These are phyloP conservation scores for Camelina neglecta DNA, from an alignment of 345 rosid genomes.

Conservation along the genomic window DNA sequence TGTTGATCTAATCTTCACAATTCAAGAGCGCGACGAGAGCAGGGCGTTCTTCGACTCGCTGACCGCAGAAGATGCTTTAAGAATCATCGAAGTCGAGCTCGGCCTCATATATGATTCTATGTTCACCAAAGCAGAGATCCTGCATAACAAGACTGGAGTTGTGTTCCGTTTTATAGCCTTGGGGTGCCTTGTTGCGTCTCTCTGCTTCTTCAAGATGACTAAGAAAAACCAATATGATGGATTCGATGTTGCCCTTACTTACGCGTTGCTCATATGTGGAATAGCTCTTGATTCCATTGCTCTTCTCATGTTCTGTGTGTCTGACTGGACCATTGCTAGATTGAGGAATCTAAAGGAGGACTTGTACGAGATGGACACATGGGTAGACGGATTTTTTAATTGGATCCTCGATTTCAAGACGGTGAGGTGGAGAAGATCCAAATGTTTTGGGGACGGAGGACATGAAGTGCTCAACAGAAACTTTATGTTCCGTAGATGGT, in stretches of 20 bases:
- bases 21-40: slow-evolving; percentile 26
- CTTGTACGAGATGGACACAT: slow-evolving; percentile 24
- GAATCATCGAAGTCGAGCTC: slow-evolving; percentile 50
- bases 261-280: slow-evolving; percentile 60
- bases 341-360: slow-evolving; percentile 26
- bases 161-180: slow-evolving; percentile 45
- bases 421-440: slow-evolving; percentile 27
- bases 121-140: slow-evolving; percentile 53
- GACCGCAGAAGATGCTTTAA: slow-evolving; percentile 35
- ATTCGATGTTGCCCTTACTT: slow-evolving; percentile 59
- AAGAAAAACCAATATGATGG: slow-evolving; percentile 40
- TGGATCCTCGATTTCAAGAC: slow-evolving; percentile 42
- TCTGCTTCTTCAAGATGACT: slow-evolving; percentile 44
- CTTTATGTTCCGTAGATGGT: slow-evolving; percentile 57
- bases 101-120: slow-evolving; percentile 52
- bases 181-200: slow-evolving; percentile 42
- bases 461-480: slow-evolving; percentile 44
- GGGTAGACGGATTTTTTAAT: not conserved
- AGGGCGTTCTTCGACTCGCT: slow-evolving; percentile 25
- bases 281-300: slow-evolving; percentile 57
- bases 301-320: slow-evolving; percentile 55
- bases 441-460: not conserved
- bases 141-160: slow-evolving; percentile 25
- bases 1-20: slow-evolving; percentile 45
- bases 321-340: slow-evolving; percentile 59